Base-by-base conservation (phyloP, 768 basidiomycete genomes). In the Gelatoporia subvermispora region DNA sequence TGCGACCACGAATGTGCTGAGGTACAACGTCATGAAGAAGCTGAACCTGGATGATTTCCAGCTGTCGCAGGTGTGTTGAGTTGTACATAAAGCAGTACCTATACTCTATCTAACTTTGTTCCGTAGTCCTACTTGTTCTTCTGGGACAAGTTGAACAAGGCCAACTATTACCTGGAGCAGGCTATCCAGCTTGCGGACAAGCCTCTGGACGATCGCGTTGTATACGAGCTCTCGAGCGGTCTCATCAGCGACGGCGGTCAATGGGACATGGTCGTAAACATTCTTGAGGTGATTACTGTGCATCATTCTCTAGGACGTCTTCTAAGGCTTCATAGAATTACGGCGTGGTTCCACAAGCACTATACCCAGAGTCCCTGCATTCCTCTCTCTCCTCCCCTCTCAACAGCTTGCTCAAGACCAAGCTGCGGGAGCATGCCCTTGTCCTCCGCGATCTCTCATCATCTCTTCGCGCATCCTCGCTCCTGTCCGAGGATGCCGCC, bases 121-220 rank as follows among this genome's bases (percentile, higher is more conserved):
- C 24, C 16, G 35, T 36, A 90, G 86, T 81, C 82, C 2, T 95
- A 95, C 66, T 75, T 94, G 23, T 94, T 93, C 76, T 94, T 97
- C 77, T 95, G 86, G 76, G 94, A 98, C 69, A 93, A 94, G 68
- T 79, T 97, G 43, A 92, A 94, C 75, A 91, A 96, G 69, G 72
- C 84, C 41, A 93, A 94, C 70, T 93, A 89, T 69, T 95, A 87
- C 67, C 84, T 96, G 16, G 94, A 96, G 67, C 75, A 86, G 35
- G 79, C 86, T 41, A 88, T 97, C 56, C 75, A 95, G 66, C 77
- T 87, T 47, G 83, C 84, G 1, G 82, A 89, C 54, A 75, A 82
- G 35, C 85, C 89, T 1, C 68, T 94, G 43, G 89, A 95, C 46
- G 84, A 89, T 60, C 81, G 94, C 8, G 75, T 93, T n/a, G 72